Base-by-base conservation (phyloP, 2,329 filamentous ascomycete species). In the Shiraia sp. region DNA sequence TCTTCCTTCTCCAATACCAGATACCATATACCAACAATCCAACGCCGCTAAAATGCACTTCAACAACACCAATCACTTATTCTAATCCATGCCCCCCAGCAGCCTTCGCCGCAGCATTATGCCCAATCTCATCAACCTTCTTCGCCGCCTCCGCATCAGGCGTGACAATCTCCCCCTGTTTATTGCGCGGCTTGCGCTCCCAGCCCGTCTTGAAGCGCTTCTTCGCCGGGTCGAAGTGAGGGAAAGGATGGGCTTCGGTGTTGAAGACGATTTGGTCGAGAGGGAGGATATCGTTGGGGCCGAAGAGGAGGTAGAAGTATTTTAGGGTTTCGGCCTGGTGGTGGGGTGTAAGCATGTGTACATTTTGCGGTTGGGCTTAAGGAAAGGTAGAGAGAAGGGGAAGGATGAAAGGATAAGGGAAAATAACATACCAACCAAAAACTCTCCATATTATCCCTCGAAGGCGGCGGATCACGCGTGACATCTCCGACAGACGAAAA, bases 291-390 rank as follows among this genome's bases (percentile, higher is more conserved):
- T 95, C 88, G 51, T 86, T 77, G 3, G 88, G 84, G 2, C 89
- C 91, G 73, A 99, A 99, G 24, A 99, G 78, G 28, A 99, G 81
- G 69, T 96, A 99, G 68, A 99, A 87, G 68, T 99, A 99, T 73
- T 99, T 99, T 31, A 99, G 77, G 15, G 93, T 99, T 74, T 99
- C 93, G 32, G 93, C 91, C 87, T 90, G n/a, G n/a, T 13, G 6
- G 14, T n/a, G 13, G 4, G 6, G n/a, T 30, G 31, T 48, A 16
- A 49, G 23, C 19, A 34, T n/a, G 6, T 24, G 2, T 6, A 28
- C 36, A 37, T 7, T 30, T 4, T 10, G 3, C 19, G 8, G 15
- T 15, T 27, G 12, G 15, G 22, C n/a, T n/a, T n/a, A n/a, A 14
- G 27, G 22, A 40, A 7, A 9, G 12, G 14, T 5, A 13, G 3